phyloP scores from a whole-genome alignment of 2,329 filamentous ascomycete species.

The Colletotrichum lindemuthianum region DNA sequence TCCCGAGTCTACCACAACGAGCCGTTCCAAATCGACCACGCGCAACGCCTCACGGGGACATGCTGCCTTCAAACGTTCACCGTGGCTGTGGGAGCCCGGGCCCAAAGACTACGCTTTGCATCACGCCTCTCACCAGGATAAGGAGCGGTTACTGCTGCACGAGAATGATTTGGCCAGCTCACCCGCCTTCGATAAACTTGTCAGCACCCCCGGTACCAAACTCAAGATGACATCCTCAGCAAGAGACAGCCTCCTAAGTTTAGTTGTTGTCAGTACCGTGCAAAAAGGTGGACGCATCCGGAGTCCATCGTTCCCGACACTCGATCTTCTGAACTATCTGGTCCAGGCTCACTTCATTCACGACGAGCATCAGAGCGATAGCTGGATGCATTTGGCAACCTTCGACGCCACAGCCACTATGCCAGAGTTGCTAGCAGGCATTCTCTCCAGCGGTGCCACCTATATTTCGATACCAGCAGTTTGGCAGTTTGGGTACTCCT shows the following conservation, averaged over 20 bases:
- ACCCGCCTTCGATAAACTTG: conserved; percentile 26
- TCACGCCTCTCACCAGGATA: conserved; percentile 22
- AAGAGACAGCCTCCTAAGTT: conserved; percentile 44
- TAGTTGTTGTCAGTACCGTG: conserved; percentile 42
- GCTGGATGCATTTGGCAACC: conserved; percentile 47
- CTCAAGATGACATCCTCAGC: conserved; percentile 39
- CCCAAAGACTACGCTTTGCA: conserved; percentile 40
- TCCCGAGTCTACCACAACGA: conserved; percentile 41
- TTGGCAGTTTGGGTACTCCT: conserved; percentile 51
- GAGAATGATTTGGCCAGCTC: conserved; percentile 28
- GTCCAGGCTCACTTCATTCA: conserved; percentile 48
- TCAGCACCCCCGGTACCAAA: conserved; percentile 28
- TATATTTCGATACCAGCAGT: conserved; percentile 49
- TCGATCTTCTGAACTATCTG: conserved; percentile 50
- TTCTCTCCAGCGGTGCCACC: conserved; percentile 50
- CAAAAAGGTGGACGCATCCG: conserved; percentile 40
- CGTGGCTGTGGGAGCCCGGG: conserved; percentile 48
- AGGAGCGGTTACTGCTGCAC: conserved; percentile 26
- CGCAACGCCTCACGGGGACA: conserved; percentile 43
- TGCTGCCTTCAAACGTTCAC: conserved; percentile 46
- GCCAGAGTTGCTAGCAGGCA: conserved; percentile 48
- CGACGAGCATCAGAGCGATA: conserved; percentile 30
- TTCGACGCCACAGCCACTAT: conserved; percentile 48
- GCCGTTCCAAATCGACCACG: conserved; percentile 36
- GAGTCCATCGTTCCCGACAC: conserved; percentile 51